Evolutionary conservation across 1,139 yeast species (phyloP), one percentile per base, ranked within the genome.

Genomic region (Pichia sp.): DNA sequence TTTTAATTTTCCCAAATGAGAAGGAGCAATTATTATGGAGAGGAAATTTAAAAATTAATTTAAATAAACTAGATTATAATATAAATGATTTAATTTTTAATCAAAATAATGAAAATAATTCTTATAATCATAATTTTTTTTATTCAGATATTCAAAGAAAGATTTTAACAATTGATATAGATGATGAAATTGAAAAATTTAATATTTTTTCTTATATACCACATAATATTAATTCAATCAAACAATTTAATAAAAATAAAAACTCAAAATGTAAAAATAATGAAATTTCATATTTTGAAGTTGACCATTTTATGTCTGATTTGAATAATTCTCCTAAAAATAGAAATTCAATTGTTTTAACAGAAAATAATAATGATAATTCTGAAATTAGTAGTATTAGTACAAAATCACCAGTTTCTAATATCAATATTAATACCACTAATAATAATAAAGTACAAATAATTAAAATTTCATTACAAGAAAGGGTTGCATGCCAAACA

Each of bases 21-120:
- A 36, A 50, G 2, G 86, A 79, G 52, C 61, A 58, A 37, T 43
- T 53, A 0, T 47, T 67, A 0, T 81, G 86, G 86, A 51, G 51
- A 11, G 66, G 70, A 28, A 60, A 51, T n/a, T 37, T 59, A 2
- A 50, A 44, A 9, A 10, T 42, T 9, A 34, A 35, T 18, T 28
- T 52, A 1, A 39, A 48, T 18, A 49, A 31, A 31, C 28, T 50
- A n/a, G 25, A 33, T 11, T n/a, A 7, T 7, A 33, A 27, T 29
- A 18, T 3, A 25, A 11, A 37, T 37, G 9, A 28, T 28, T 36
- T 25, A 3, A 45, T 11, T 28, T 11, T 10, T 39, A 46, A 32
- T 3, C 40, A 44, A 32, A 41, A 34, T 28, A 27, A 33, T n/a
- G 4, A n/a, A 4, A 32, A 39, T 29, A 34, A 37, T 11, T 7